Conservation (phyloP, 2,329 filamentous ascomycete genomes). For the Talaromyces amestolkiae region DNA sequence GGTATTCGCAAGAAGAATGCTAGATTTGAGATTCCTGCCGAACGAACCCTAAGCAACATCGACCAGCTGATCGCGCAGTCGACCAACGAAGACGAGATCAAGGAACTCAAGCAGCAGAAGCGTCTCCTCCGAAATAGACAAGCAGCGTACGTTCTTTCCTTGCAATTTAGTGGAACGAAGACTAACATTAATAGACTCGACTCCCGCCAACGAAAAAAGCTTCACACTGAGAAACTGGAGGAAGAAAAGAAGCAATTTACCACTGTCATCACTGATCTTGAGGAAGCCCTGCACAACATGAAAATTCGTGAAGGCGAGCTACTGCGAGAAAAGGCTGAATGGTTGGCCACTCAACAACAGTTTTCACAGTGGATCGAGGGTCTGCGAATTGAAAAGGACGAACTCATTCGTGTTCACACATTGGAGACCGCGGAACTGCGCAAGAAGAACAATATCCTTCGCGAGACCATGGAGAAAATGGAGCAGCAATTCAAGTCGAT, state of each 20-base stretch:
- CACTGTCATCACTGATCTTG: conserved; percentile 70
- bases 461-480: conserved; percentile 59
- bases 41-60: conserved; percentile 91
- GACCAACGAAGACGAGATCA: conserved; percentile 80
- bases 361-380: conserved; percentile 72
- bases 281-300: conserved; percentile 71
- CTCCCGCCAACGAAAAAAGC: conserved; percentile 95
- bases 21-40: conserved; percentile 92
- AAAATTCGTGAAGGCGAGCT: conserved; percentile 58
- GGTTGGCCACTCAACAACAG: conserved; percentile 70
- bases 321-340: conserved; percentile 58
- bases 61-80: conserved; percentile 87
- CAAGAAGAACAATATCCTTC: conserved; percentile 82
- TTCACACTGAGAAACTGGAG: conserved; percentile 93
- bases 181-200: conserved; percentile 65
- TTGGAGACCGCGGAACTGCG: conserved; percentile 86
- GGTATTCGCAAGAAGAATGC: conserved; percentile 99
- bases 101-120: conserved; percentile 98
- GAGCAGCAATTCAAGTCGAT: conserved; percentile 38
- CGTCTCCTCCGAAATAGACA: conserved; percentile 90
- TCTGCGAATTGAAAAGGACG: conserved; percentile 82
- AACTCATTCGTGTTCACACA: conserved; percentile 83
- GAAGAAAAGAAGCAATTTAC: conserved; percentile 94
- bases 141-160: conserved; percentile 70
- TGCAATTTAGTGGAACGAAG: not conserved